Base-by-base conservation (phyloP, 139 green algal species). In the Chara braunii region DNA sequence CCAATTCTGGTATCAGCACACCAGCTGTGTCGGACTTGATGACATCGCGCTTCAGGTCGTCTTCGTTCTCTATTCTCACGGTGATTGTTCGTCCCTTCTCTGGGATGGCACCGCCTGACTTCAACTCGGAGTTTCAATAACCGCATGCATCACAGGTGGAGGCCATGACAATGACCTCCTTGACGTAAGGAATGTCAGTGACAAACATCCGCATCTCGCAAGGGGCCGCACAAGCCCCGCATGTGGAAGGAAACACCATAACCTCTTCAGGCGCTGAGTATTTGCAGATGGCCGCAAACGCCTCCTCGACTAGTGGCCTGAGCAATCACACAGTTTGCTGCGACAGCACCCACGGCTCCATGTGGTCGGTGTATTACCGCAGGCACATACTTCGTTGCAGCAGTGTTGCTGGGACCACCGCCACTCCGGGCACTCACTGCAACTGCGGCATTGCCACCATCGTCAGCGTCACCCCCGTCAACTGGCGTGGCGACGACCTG, bases 111-210 rank as follows among this genome's bases (percentile, higher is more conserved):
- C 63, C 63, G 1, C 57, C 63, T n/a, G n/a, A n/a, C n/a, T n/a
- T n/a, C n/a, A n/a, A n/a, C 57, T 86, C 81, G 6, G 77, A 80
- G 68, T 72, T 83, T 33, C 70, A 64, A 54, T 81, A 89, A 22
- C 78, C 84, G 43, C 68, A 86, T 48, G 22, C 33, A 29, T 84
- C 78, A 60, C 83, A 89, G 0, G 77, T 22, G 29, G 80, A 64
- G 42, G 71, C 58, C 77, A 88, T 87, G 5, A 89, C 57, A 36
- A 87, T 81, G 37, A 87, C 75, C 22, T 84, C 70, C 70, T 84
- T 84, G 60, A 87, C 83, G 48, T 81, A 85, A 12, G 75, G 75
- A 43, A 85, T 83, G 33, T 52, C n/a, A 1, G 74, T 86, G 7
- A 58, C 45, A 67, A 68, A 87, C 59, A 87, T 80, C 37, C 74